Evolutionary conservation across 1,284 basidiomycete genomes (phyloP).

Genomic region (Sporisorium scitamineum): DNA sequence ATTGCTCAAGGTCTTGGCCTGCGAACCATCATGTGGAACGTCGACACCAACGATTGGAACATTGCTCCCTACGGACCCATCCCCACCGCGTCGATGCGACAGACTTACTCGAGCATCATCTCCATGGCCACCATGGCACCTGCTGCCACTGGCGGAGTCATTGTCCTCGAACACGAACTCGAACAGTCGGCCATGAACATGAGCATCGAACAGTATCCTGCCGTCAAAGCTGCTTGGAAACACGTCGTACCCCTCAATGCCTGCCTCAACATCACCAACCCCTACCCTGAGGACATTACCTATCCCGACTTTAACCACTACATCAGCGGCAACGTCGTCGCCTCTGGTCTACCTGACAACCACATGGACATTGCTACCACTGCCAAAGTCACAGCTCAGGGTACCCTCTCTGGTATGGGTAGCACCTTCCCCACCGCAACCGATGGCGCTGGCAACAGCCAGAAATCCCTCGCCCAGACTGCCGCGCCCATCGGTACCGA

Average conservation of each 20-base stretch:
- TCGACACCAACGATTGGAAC: conserved; percentile 71
- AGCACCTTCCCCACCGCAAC: conserved; percentile 5
- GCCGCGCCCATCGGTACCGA: neutral
- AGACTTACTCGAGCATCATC: conserved; percentile 71
- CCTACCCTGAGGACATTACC: conserved; percentile 70
- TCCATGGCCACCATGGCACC: conserved; percentile 66
- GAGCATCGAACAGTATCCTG: conserved; percentile 50
- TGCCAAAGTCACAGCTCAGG: conserved; percentile 11
- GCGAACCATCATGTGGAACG: conserved; percentile 72
- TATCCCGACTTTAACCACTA: conserved; percentile 60
- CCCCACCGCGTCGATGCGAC: conserved; percentile 64
- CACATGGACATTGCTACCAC: conserved; percentile 24
- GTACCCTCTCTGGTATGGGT: conserved; percentile 10
- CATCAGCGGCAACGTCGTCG: conserved; percentile 36
- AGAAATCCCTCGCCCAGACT: neutral
- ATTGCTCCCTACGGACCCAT: conserved; percentile 63
- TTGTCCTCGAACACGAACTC: conserved; percentile 64
- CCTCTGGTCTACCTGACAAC: conserved; percentile 45
- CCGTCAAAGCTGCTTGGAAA: conserved; percentile 51
- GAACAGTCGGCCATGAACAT: conserved; percentile 53
- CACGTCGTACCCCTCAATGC: conserved; percentile 61
- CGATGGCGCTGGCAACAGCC: conserved; percentile 5
- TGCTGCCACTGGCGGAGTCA: conserved; percentile 68
- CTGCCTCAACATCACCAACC: conserved; percentile 64
- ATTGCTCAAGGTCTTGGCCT: conserved; percentile 72